Conservation (phyloP, 768 basidiomycete species). For the Candolleomyces efflorescens region DNA sequence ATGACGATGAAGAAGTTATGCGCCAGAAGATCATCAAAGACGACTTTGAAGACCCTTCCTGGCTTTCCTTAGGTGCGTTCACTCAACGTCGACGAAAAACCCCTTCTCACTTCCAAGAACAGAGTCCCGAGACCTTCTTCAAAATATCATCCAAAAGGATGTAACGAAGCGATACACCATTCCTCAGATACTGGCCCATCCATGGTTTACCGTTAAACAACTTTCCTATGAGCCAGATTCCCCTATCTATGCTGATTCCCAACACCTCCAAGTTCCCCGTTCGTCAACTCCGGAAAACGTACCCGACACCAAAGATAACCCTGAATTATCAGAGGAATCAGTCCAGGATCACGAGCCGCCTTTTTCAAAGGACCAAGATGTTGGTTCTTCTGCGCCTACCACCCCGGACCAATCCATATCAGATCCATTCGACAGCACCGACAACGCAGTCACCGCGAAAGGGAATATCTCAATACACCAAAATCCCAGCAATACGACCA, state of each 20-base stretch:
- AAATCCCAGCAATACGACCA: constrained; percentile 56
- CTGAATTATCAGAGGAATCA: constrained; percentile 50
- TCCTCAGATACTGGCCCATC: constrained; percentile 77
- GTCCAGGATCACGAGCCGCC: constrained; percentile 50
- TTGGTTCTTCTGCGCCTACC: constrained; percentile 45
- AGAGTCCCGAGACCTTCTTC: constrained; percentile 87
- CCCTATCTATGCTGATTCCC: constrained; percentile 19
- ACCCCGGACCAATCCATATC: constrained; percentile 49
- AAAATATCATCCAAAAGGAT: constrained; percentile 72
- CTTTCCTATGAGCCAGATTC: constrained; percentile 31
- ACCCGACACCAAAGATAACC: constrained; percentile 13
- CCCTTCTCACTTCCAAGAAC: constrained; percentile 9
- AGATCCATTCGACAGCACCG: constrained; percentile 41
- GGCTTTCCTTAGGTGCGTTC: constrained; percentile 76
- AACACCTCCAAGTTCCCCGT: constrained; percentile 20
- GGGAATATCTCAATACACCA: constrained; percentile 32
- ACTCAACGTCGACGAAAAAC: background rate
- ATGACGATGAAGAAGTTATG: constrained; percentile 84
- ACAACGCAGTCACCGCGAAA: constrained; percentile 10
- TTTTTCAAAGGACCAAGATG: constrained; percentile 29
- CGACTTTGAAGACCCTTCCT: constrained; percentile 88
- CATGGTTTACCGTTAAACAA: constrained; percentile 68
- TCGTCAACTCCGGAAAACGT: constrained; percentile 15
- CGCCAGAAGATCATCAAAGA: constrained; percentile 78
- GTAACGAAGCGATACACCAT: constrained; percentile 73